A percentile compares a stretch with the other conserved stretches of the same genome.
phyloP scores from a whole-genome alignment of 1,284 basidiomycete species.

The Ustilago nuda region DNA sequence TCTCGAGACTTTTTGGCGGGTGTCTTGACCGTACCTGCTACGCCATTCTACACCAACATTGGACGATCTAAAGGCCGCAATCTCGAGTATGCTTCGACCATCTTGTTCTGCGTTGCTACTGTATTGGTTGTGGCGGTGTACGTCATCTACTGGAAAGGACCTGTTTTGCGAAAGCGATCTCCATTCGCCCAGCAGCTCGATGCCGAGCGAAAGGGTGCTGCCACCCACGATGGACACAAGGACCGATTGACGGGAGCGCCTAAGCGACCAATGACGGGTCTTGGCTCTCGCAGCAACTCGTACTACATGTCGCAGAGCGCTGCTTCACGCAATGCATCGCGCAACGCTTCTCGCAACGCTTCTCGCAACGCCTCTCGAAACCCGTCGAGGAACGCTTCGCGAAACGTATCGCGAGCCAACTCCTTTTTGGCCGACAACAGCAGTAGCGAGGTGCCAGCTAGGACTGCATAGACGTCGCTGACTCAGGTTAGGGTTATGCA shows the following conservation, averaged over 20 bases:
- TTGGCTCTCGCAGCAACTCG: constrained; percentile 41
- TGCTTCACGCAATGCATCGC: constrained; percentile 37
- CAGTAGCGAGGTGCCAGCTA: constrained; percentile 26
- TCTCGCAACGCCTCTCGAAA: constrained; percentile 31
- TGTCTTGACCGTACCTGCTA: constrained; percentile 70
- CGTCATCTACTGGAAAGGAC: constrained; percentile 71
- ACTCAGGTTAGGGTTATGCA: background rate
- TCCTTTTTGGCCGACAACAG: constrained; percentile 37
- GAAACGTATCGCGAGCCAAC: constrained; percentile 36
- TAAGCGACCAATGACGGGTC: constrained; percentile 28
- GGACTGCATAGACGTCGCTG: constrained; percentile 15
- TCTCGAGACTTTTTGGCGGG: constrained; percentile 70
- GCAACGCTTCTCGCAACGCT: too few species aligned
- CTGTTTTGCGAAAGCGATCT: constrained; percentile 43
- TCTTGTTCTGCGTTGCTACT: constrained; percentile 70
- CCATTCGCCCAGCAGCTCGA: constrained; percentile 42
- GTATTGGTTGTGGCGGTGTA: constrained; percentile 70
- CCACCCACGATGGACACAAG: constrained; percentile 18
- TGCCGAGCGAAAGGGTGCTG: constrained; percentile 19
- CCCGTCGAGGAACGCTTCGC: constrained; percentile 22
- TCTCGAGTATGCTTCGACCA: constrained; percentile 70
- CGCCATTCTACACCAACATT: constrained; percentile 70
- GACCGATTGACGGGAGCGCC: constrained; percentile 26
- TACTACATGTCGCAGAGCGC: constrained; percentile 43
- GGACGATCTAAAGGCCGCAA: constrained; percentile 62